Evolutionary conservation across 768 basidiomycete genomes (phyloP).

Genomic region (Rhodotorula diobovata): DNA sequence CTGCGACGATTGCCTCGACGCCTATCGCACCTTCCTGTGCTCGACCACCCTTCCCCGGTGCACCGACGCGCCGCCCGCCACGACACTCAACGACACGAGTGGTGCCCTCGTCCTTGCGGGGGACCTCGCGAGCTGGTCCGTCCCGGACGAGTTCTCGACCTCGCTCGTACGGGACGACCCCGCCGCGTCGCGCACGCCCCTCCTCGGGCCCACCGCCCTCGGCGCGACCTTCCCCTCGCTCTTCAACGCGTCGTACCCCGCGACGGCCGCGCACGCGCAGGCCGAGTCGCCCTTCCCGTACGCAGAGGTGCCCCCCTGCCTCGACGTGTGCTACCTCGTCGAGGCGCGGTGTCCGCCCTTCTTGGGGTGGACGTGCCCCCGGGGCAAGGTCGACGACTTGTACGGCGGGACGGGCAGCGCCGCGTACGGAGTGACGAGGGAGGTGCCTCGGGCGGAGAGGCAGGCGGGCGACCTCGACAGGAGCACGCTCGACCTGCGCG

Average conservation of each 20-base stretch:
- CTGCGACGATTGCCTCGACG: constrained; percentile 68
- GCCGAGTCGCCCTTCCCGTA: constrained; percentile 50
- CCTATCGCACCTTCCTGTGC: constrained; percentile 76
- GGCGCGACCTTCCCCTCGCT: constrained; percentile 19
- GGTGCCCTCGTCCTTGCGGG: background rate
- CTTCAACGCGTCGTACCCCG: constrained; percentile 24
- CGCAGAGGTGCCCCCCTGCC: constrained; percentile 66
- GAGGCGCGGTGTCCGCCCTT: constrained; percentile 74
- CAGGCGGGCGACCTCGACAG: constrained; percentile 31
- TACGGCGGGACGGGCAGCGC: constrained; percentile 23
- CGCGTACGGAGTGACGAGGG: constrained; percentile 21
- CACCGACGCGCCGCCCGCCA: constrained; percentile 51
- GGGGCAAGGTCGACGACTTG: background rate
- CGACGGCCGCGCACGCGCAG: background rate
- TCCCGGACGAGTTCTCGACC: constrained; percentile 8
- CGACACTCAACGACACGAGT: background rate
- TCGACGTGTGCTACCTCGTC: constrained; percentile 68
- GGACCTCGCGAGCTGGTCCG: constrained; percentile 10
- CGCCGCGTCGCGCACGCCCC: constrained; percentile 38
- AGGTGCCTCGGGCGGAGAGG: background rate
- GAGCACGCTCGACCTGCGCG: background rate
- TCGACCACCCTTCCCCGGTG: constrained; percentile 69
- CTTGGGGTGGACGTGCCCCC: constrained; percentile 63
- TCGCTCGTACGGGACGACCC: constrained; percentile 33
- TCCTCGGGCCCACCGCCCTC: constrained; percentile 29